Percentiles rank a stretch among this genome's conserved stretches.
Conservation (phyloP, 768 basidiomycete genomes). For the Lanmaoa pseudosensibilis region DNA sequence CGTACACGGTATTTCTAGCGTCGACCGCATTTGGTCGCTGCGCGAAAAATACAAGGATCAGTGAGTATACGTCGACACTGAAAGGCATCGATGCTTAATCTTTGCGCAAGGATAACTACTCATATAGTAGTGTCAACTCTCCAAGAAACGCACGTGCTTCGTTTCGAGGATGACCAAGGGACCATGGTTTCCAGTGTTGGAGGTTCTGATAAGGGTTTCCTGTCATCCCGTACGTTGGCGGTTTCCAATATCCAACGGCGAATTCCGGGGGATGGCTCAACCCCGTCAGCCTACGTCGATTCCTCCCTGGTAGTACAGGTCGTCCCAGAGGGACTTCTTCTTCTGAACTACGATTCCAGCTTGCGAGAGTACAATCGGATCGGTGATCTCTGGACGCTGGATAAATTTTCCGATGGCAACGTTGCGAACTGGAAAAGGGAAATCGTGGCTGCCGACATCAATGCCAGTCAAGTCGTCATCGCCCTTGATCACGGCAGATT, state of each 20-base stretch:
- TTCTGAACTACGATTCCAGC: conserved; percentile 55
- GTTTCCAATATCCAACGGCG: conserved; percentile 53
- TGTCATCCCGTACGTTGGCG: conserved; percentile 57
- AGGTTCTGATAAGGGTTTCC: conserved; percentile 51
- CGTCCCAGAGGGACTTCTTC: conserved; percentile 52
- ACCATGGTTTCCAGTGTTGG: conserved; percentile 22
- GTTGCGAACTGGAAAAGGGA: conserved; percentile 35
- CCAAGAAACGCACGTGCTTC: conserved; percentile 53
- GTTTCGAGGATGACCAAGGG: conserved; percentile 38
- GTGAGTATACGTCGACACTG: conserved; percentile 39
- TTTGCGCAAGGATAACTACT: conserved; percentile 45
- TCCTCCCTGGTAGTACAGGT: conserved; percentile 73
- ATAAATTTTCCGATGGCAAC: conserved; percentile 27
- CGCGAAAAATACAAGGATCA: conserved; percentile 44
- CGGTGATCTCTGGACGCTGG: conserved; percentile 41
- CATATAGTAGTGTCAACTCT: conserved; percentile 63
- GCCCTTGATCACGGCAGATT: conserved; percentile 57
- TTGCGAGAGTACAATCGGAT: conserved; percentile 43
- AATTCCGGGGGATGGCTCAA: conserved; percentile 15
- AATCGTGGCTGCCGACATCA: conserved; percentile 69
- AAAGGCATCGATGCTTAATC: background rate
- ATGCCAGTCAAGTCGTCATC: conserved; percentile 64
- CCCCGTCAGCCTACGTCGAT: conserved; percentile 37
- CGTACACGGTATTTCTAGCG: conserved; percentile 54
- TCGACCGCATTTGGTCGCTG: conserved; percentile 66